Evolutionary conservation across 352 stramenopile genomes (phyloP), one percentile per base, ranked within the genome.

Genomic region (Aphanomyces stellatus): DNA sequence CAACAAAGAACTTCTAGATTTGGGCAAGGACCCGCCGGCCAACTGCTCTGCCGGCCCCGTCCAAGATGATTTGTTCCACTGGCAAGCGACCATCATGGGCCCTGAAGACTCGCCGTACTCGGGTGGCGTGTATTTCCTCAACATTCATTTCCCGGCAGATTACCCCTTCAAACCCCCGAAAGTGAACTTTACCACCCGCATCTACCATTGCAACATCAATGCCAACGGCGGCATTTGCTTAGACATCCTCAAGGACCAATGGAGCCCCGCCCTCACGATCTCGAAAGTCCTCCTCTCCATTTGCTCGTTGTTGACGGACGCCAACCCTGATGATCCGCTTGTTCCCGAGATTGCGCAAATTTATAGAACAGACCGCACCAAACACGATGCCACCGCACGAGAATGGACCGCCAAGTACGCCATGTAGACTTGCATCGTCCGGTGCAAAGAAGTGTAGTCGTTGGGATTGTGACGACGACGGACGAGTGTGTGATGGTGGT

Each of bases 181-280:
- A 70, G 96, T 99, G 48, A 98, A 98, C 79, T 99, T 99, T 80
- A 99, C 93, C 63, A 99, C 97, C 71, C 95, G 96, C 78, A 99
- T 99, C 70, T 99, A 99, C 77, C 97, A 99, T 79, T 99, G 95
- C 82, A 99, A 99, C 93, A 99, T 99, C 78, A 99, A 99, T 78
- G 96, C 93, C 51, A 99, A 98, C 82, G 97, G 97, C 72, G 96
- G 96, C 57, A 99, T 99, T 72, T 99, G 97, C 82, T 88, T 99
- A 82, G 97, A 99, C 75, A 99, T 99, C 75, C 84, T 99, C 71
- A 99, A 99, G 83, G 96, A 99, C 76, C 96, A 99, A 80, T 99
- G 97, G 97, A 98, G 87, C 74, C 97, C 97, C 35, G 97, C 97
- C 64, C 81, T 99, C 62, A 99, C 97, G 53, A 99, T 99, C 76